These are phyloP conservation scores for Hypholoma sublateritium DNA, from an alignment of 768 basidiomycete species.

Conservation along the genomic window DNA sequence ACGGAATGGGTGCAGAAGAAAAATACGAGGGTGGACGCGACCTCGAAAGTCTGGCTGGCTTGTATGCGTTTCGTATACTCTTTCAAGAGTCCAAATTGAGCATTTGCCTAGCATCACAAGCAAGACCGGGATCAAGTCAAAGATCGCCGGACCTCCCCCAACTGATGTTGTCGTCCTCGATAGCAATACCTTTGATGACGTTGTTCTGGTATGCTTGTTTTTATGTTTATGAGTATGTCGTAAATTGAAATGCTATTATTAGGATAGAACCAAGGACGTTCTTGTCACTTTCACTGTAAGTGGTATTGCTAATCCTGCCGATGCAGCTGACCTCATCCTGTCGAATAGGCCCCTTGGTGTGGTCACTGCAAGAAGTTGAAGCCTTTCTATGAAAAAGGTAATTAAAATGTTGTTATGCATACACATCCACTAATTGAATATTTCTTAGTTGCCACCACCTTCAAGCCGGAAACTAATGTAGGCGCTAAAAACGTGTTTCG, in stretches of 20 bases:
- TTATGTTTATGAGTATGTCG: neutral
- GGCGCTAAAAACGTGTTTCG: conserved; percentile 16
- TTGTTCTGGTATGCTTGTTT: conserved; percentile 54
- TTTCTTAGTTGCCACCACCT: conserved; percentile 68
- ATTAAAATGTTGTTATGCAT: neutral
- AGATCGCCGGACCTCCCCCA: conserved; percentile 81
- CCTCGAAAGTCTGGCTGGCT: conserved; percentile 70
- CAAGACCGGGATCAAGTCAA: conserved; percentile 84
- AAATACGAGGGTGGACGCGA: conserved; percentile 81
- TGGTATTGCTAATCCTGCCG: neutral
- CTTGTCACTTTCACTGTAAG: conserved; percentile 80
- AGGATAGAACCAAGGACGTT: conserved; percentile 77
- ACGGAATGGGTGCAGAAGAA: conserved; percentile 61
- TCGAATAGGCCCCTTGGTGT: conserved; percentile 71
- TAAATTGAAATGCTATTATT: conserved; percentile 2
- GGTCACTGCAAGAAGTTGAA: conserved; percentile 95
- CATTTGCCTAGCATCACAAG: conserved; percentile 55
- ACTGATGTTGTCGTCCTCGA: conserved; percentile 70
- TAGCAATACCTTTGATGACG: conserved; percentile 68
- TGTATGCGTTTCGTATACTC: conserved; percentile 47
- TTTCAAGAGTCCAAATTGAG: neutral
- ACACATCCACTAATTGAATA: conserved; percentile 4
- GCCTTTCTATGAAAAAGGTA: conserved; percentile 82
- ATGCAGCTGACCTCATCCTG: conserved; percentile 1
- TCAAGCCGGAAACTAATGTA: conserved; percentile 76